Base-by-base conservation (phyloP, 2,329 filamentous ascomycete species). In the Hypoxylon sp. region DNA sequence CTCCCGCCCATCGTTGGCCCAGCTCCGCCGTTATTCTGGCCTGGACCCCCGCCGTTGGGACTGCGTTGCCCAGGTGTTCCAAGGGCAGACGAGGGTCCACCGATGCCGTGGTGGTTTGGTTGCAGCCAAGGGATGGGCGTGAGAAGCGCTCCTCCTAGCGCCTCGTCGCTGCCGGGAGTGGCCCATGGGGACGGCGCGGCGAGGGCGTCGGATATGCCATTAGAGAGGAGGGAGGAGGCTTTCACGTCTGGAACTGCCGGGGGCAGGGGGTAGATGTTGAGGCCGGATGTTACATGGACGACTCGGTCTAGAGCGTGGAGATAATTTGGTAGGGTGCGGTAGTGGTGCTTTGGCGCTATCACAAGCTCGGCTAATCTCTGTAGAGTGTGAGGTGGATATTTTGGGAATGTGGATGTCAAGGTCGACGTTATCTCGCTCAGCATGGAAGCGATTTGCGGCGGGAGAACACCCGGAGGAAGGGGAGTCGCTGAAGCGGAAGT, bases 51-150 rank as follows among this genome's bases (percentile, higher is more conserved):
- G 38, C 30, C 18, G 56, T 50, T 62, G 2, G 64, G 53, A 24
- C 64, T 67, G 2, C 60, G 46, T 5, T 48, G 57, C 3, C 55
- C 52, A 1, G 59, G 61, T 4, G 65, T 60, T 16, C 57, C 45
- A 14, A 70, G 40, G 1, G 64, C 16, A 3, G 72, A 58, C 51
- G 70, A 65, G 69, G 71, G 65, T 51, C 59, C 55, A 14, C 69
- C 54, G 45, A 71, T 64, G 2, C 70, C 67, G 18, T 72, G 70
- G 28, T 75, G 75, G 54, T 73, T 74, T 40, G 69, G 69, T 18
- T 77, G 70, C 52, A 98, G 81, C 96, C 96, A 99, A 0, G 94
- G 92, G 61, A 99, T 98, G 0, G 95, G 96, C 0, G 95, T 98
- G 51, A 99, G 83, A 16, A 97, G 83, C 0, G 96, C 96, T 5